Evolutionary conservation across 345 rosid species (phyloP).

Genomic region (Aegle marmelos): DNA sequence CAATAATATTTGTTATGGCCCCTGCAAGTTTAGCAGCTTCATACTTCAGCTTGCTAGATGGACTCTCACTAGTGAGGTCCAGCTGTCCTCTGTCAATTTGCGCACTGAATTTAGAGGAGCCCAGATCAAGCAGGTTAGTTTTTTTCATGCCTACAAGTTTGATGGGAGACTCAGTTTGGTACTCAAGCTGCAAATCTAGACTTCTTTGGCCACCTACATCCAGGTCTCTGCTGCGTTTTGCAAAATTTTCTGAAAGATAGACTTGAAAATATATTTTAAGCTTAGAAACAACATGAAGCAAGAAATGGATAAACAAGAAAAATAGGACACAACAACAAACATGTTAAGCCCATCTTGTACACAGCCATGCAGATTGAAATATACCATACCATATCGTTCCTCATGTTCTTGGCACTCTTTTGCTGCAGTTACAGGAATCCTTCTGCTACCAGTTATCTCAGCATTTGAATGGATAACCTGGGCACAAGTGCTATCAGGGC

Average conservation of each 20-base stretch:
- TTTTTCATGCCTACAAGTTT: constrained; percentile 24
- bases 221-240: constrained; percentile 36
- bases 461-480: constrained; percentile 51
- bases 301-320: neutral
- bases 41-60: constrained; percentile 23
- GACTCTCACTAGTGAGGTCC: constrained; percentile 34
- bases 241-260: constrained; percentile 37
- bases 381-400: constrained; percentile 31
- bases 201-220: constrained; percentile 33
- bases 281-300: neutral
- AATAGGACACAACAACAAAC: neutral
- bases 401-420: constrained; percentile 24
- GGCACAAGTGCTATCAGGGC: constrained; percentile 57
- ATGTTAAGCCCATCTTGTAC: neutral
- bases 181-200: constrained; percentile 35
- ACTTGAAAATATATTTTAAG: neutral
- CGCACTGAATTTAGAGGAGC: constrained; percentile 21
- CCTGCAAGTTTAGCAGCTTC: constrained; percentile 26
- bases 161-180: constrained; percentile 29
- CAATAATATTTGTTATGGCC: constrained; percentile 15
- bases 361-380: constrained; percentile 4
- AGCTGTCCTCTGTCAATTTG: constrained; percentile 30
- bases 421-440: constrained; percentile 20
- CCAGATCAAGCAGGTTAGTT: constrained; percentile 31
- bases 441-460: constrained; percentile 32